phyloP scores from a whole-genome alignment of 179 eudicot genomes.

The Beta lomatogona region DNA sequence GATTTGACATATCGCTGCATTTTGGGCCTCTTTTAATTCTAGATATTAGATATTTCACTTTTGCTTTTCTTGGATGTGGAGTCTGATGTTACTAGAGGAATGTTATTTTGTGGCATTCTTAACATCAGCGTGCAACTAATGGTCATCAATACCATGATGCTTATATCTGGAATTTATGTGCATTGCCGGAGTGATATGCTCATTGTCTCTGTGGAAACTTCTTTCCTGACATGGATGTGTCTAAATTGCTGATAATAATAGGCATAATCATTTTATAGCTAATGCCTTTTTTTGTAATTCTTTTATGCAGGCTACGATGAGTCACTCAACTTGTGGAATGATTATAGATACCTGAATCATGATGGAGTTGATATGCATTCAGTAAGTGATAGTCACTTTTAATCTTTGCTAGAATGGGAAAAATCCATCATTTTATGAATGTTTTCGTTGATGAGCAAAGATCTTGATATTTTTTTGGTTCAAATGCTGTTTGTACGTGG shows the following conservation, averaged over 20 bases:
- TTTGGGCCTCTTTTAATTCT: not conserved
- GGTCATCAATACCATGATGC: not conserved
- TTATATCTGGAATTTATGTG: not conserved
- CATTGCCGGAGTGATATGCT: not conserved
- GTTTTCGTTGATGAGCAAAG: not conserved
- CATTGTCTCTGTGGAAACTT: not conserved
- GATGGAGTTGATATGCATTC: constrained; percentile 71
- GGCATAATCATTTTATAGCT: not conserved
- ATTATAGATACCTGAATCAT: constrained; percentile 65
- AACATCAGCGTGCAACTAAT: not conserved
- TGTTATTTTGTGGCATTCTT: not conserved
- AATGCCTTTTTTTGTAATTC: not conserved
- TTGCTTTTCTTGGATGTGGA: not conserved
- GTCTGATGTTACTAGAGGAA: not conserved
- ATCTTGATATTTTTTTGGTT: not conserved
- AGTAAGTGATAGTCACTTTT: constrained; percentile 40
- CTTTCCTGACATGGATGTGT: not conserved
- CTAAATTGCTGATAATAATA: not conserved
- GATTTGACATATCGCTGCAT: not conserved
- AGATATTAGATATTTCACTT: not conserved
- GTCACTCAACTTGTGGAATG: constrained; percentile 58
- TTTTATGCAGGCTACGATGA: constrained; percentile 65
- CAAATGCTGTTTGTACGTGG: not conserved
- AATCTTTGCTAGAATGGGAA: not conserved
- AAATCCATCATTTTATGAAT: not conserved